Evolutionary conservation across 228 moss, liverwort and hornwort genomes (phyloP).

Genomic region (Sphagnum fallax): DNA sequence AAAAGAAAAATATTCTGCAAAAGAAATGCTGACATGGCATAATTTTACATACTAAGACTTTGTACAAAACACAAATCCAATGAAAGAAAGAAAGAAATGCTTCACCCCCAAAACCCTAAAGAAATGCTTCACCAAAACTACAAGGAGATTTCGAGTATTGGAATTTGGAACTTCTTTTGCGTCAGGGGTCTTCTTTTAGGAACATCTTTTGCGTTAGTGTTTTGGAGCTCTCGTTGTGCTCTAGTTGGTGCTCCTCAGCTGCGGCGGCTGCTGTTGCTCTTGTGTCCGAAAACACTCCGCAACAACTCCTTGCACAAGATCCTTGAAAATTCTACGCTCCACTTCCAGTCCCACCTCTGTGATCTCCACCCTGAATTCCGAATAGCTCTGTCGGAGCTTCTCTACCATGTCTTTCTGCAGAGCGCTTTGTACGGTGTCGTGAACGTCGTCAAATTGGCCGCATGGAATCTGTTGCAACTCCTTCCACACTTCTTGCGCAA

Average conservation of each 20-base stretch:
- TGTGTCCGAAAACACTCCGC: constrained; percentile 16
- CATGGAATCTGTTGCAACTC: constrained; percentile 64
- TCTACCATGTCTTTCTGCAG: constrained; percentile 69
- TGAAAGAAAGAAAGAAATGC: no score
- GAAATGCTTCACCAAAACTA: no score
- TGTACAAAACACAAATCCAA: no score
- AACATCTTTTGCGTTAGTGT: neutral
- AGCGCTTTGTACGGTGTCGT: constrained; percentile 63
- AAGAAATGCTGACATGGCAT: no score
- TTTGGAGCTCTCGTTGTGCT: constrained; percentile 24
- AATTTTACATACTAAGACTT: no score
- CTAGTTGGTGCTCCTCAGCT: constrained; percentile 20
- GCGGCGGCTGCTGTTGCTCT: constrained; percentile 2
- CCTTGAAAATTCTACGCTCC: constrained; percentile 81
- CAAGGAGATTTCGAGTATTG: neutral
- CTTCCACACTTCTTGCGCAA: constrained; percentile 51
- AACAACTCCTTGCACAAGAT: constrained; percentile 72
- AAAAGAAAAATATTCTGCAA: no score
- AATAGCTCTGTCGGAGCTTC: constrained; percentile 53
- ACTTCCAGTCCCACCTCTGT: constrained; percentile 58
- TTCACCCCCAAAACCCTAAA: no score
- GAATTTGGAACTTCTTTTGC: neutral
- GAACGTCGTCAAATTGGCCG: constrained; percentile 51
- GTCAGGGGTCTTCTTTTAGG: neutral
- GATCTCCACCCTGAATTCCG: constrained; percentile 37